These are phyloP conservation scores for Potentilla sterilis DNA, from an alignment of 306 rosid species.

Conservation along the genomic window DNA sequence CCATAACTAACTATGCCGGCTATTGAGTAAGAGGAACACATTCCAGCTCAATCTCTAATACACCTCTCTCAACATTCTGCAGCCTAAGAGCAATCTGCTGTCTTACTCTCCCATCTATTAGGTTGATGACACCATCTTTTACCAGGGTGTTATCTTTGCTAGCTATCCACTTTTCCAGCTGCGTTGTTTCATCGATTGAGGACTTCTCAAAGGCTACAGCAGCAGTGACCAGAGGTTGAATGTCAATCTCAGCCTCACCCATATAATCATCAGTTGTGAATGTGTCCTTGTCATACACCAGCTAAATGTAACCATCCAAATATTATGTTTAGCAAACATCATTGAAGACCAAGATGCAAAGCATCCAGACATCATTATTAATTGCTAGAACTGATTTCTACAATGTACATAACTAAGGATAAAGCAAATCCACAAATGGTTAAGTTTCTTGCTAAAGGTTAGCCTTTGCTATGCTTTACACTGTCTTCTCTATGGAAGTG, in stretches of 20 bases:
- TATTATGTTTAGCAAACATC: background rate
- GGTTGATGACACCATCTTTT: slow-evolving; percentile 60
- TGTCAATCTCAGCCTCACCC: slow-evolving; percentile 97
- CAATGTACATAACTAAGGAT: background rate
- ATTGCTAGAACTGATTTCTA: background rate
- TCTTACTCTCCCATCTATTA: slow-evolving; percentile 63
- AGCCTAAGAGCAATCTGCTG: slow-evolving; percentile 71
- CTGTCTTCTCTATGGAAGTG: background rate
- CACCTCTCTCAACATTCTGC: slow-evolving; percentile 84
- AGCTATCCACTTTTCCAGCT: slow-evolving; percentile 65
- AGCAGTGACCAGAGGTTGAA: slow-evolving; percentile 76
- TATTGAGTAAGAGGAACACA: slow-evolving; percentile 94
- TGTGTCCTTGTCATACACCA: slow-evolving; percentile 85
- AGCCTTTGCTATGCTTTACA: background rate
- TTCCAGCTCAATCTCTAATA: slow-evolving; percentile 73
- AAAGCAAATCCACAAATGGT: background rate
- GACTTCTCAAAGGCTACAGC: slow-evolving; percentile 71
- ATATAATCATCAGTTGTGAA: slow-evolving; percentile 85
- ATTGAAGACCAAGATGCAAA: background rate
- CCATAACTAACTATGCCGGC: background rate
- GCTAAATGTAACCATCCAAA: slow-evolving; percentile 44
- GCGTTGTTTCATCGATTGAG: slow-evolving; percentile 34
- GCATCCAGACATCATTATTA: background rate
- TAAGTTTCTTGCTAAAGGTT: background rate
- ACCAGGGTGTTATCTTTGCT: slow-evolving; percentile 52